Evolutionary conservation across 2,329 filamentous ascomycete genomes (phyloP), one percentile per base, ranked within the genome.

Genomic region (Ophiostoma piceae): DNA sequence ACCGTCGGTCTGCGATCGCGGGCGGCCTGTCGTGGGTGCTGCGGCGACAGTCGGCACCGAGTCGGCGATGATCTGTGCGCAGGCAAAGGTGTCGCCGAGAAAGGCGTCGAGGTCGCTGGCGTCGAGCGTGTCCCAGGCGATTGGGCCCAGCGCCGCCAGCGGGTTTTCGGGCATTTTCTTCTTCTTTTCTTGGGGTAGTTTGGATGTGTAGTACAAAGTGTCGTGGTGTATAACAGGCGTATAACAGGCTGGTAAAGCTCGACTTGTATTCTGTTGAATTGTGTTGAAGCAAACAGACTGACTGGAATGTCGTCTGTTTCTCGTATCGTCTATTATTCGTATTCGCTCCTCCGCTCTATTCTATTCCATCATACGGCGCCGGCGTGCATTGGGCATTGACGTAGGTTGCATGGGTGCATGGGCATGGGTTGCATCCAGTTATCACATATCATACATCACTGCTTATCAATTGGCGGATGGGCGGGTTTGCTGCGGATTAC

Each of bases 1-100:
- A 69, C 83, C 77, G 60, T 86, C 83, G 37, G 87, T 84, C 73
- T 86, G 83, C 22, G 88, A 82, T 57, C 87, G 87, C 12, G 83
- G 79, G 6, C 82, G 84, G 73, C 78, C 82, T 71, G 67, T n/a
- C 7, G 67, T 37, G 0, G 32, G n/a, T 12, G 47, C 29, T 26
- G 51, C 11, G 9, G 26, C 26, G 4, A 39, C 22, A 8, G 66
- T 12, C 29, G 73, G 72, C 19, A 74, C 69, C 1, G 72, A 73
- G 68, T 72, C 73, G 66, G 71, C 66, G 47, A 73, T 51, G 4
- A 67, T 60, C 72, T 74, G 73, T 11, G 73, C 72, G n/a, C 62
- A 47, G 19, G 70, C 22, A 62, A 74, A 72, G 1, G 71, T 73
- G 35, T 72, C 68, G 57, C 35, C n/a, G n/a, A 74, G 67, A 54